Base-by-base conservation (phyloP, 768 basidiomycete species). In the Tylopilus balloui region DNA sequence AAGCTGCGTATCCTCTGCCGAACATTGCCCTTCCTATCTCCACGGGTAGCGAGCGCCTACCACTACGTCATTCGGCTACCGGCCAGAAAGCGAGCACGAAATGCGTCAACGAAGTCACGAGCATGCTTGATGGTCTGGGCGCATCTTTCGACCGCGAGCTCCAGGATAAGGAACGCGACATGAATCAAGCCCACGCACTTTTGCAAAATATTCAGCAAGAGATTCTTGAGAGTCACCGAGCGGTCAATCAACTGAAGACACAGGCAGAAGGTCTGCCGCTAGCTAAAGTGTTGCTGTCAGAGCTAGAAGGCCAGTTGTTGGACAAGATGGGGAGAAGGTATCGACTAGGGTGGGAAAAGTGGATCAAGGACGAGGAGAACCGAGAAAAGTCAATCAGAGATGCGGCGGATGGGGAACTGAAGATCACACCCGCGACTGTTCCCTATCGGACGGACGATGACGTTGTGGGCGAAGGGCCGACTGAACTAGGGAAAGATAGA, bases 131-230 rank as follows among this genome's bases (percentile, higher is more conserved):
- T 54, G 84, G 83, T 58, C 77, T 99, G 17, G 95, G 94, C 0
- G 73, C 83, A 7, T 86, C 89, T 0, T 97, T 93, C 62, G 95
- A 99, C 60, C 83, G 86, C 56, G 95, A 99, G 69, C 74, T 97
- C 13, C 78, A 82, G 51, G 88, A 92, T 49, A 93, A 94, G 64
- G 93, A 97, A 62, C 81, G 92, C 32, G 92, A 96, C 61, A 84
- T 87, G 58, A 80, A 78, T 4, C 95, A 97, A 61, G 94, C 94
- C 1, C 87, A 89, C 58, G 86, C 90, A 1, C 73, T 96, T 31
- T 76, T 95, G 31, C 76, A 76, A 37, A 91, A 88, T 60, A 92
- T 96, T 43, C 88, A 95, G 62, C 80, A 84, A 34, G 94, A 98
- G 67, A 90, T 96, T 50, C 73, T 86, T 36, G 92, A 93, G 60